These are phyloP conservation scores for Actinomortierella wolfii DNA, from an alignment of 371 early-diverging fungal genomes.

Conservation along the genomic window DNA sequence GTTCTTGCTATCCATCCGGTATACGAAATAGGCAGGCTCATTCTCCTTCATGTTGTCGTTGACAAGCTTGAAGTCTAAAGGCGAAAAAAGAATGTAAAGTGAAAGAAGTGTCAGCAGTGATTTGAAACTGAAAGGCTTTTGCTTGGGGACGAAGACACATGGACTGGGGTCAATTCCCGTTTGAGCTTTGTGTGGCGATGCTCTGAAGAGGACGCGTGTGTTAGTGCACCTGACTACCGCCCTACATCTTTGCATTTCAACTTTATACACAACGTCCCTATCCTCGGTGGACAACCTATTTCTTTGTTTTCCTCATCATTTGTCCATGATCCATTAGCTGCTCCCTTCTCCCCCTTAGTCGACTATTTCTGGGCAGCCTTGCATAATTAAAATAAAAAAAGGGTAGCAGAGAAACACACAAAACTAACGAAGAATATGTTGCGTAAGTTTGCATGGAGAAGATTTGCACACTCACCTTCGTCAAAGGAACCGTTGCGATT, in stretches of 20 bases:
- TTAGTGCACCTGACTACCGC: too few species aligned
- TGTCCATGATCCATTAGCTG: too few species aligned
- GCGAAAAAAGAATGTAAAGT: not conserved
- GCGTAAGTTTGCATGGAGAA: too few species aligned
- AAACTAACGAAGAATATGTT: too few species aligned
- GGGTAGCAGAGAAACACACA: too few species aligned
- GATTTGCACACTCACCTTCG: slow-evolving; percentile 58
- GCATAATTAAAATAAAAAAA: too few species aligned
- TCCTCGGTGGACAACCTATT: too few species aligned
- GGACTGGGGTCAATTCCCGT: not conserved
- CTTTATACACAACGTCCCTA: not conserved
- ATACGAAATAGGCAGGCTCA: slow-evolving; percentile 72
- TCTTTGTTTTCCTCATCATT: too few species aligned
- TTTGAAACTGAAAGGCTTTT: too few species aligned
- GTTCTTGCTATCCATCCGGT: slow-evolving; percentile 62
- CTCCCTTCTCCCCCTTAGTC: too few species aligned
- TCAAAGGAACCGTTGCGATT: slow-evolving; percentile 59
- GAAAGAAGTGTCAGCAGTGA: not conserved
- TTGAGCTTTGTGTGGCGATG: not conserved
- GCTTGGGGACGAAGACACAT: not conserved
- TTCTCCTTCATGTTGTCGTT: slow-evolving; percentile 53
- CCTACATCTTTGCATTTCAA: not conserved
- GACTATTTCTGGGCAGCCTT: too few species aligned
- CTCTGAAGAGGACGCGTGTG: not conserved
- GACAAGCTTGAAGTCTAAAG: slow-evolving; percentile 59